A percentile compares a stretch with the other conserved stretches of the same genome.
These are phyloP conservation scores for Mycosphaerella arachidis DNA, from an alignment of 2,329 filamentous ascomycete genomes.

Conservation along the genomic window DNA sequence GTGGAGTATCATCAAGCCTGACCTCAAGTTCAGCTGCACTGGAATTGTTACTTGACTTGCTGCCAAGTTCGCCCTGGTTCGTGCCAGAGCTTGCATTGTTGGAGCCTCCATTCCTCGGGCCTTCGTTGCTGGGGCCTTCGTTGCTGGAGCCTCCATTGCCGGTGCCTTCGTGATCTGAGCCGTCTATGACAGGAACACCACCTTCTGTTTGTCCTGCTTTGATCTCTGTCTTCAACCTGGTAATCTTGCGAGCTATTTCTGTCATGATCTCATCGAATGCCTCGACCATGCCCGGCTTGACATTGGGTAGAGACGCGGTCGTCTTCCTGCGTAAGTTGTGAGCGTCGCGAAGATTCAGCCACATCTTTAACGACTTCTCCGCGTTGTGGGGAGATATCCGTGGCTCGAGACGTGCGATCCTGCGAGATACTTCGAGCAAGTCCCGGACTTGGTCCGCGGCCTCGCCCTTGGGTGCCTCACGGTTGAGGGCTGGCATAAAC, in stretches of 20 bases:
- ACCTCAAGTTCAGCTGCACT: too few relatives aligned
- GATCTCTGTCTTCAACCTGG: background rate
- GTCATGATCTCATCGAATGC: background rate
- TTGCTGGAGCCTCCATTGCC: too few relatives aligned
- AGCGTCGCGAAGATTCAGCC: background rate
- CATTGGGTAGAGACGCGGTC: background rate
- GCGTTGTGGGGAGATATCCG: background rate
- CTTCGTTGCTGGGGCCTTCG: too few relatives aligned
- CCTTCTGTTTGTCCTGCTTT: background rate
- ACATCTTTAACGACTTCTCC: background rate
- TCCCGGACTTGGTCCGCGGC: background rate
- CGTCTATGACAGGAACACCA: background rate
- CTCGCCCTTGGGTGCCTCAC: background rate
- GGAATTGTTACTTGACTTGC: too few relatives aligned
- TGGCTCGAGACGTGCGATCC: background rate
- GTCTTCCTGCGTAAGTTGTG: background rate
- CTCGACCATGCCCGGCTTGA: background rate
- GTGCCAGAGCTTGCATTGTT: too few relatives aligned
- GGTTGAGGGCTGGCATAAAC: background rate
- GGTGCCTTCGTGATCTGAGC: too few relatives aligned
- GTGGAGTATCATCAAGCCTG: too few relatives aligned
- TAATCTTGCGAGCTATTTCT: background rate
- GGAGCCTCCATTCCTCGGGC: too few relatives aligned
- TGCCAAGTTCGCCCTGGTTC: too few relatives aligned
- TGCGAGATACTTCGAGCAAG: background rate